These are phyloP conservation scores for Naganishia friedmannii DNA, from an alignment of 768 basidiomycete genomes.

Conservation along the genomic window DNA sequence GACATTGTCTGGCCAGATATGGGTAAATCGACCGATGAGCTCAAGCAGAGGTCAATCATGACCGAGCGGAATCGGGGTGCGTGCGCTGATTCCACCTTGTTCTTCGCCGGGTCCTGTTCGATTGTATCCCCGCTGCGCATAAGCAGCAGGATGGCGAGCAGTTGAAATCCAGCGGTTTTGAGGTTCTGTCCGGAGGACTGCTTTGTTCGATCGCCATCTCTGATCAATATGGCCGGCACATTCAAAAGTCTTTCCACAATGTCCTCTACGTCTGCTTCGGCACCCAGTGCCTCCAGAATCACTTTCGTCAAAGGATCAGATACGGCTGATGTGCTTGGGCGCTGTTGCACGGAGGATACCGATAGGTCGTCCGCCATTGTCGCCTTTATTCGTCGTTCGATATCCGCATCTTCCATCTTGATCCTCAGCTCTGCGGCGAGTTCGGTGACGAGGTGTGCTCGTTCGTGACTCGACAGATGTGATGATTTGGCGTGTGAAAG, in stretches of 20 bases:
- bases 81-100: background rate
- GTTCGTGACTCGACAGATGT: slow-evolving; percentile 13
- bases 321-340: background rate
- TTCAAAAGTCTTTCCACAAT: background rate
- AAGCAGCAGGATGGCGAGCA: slow-evolving; percentile 12
- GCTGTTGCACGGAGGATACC: background rate
- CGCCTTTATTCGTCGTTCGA: slow-evolving; percentile 10
- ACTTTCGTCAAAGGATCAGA: background rate
- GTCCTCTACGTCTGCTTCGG: background rate
- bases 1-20: background rate
- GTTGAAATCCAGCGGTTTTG: slow-evolving; percentile 23
- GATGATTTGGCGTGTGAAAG: background rate
- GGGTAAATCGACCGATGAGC: slow-evolving; percentile 16
- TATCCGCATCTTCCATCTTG: slow-evolving; percentile 12
- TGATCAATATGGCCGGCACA: background rate
- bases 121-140: background rate
- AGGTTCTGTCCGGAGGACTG: slow-evolving; percentile 18
- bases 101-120: background rate
- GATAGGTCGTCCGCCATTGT: background rate
- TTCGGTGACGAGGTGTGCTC: background rate
- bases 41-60: slow-evolving; percentile 17
- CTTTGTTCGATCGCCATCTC: slow-evolving; percentile 14
- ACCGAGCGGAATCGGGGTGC: slow-evolving; percentile 3
- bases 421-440: slow-evolving; percentile 6
- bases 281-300: background rate